Base-by-base conservation (phyloP, 2,329 filamentous ascomycete species). In the Mycosphaerella sp. region DNA sequence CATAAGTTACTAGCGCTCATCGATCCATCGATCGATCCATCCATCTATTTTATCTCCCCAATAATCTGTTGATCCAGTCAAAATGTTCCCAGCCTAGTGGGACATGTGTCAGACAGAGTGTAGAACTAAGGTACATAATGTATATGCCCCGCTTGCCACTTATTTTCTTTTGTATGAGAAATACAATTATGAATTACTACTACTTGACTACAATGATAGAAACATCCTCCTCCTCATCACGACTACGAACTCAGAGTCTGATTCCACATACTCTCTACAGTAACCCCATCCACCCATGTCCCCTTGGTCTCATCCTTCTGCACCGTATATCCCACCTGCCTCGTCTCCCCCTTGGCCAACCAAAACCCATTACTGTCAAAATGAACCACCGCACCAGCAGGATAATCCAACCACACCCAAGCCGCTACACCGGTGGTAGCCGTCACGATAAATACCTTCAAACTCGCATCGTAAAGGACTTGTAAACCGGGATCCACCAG, bases 331-430 rank as follows among this genome's bases (percentile, higher is more conserved):
- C 64, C 64, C 5, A 81, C 59, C 44, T 70, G 66, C 58, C 69
- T 74, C 42, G 65, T 68, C 62, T 75, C 67, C 0, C 74, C 75
- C 17, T 69, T 68, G 37, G 67, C 56, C 30, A 81, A 59, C 61
- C 75, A 71, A 53, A 81, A 81, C 0, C 71, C 72, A 60, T 81
- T 81, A 1, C 72, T 67, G 6, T 78, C 73, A 53, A 81, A 82
- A 30, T 71, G 71, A 0, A 77, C 68, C 8, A 79, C 70, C 1
- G 71, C 67, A 0, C 72, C 73, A 1, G 70, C 64, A 0, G 77
- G 76, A 50, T 78, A 74, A 47, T 77, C 76, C 2, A 81, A 61
- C 77, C 77, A 81, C 1, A 77, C 78, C 67, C 76, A 80, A 3
- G 76, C 68, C 3, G 77, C 75, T 0, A 78, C 69, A 0, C 75